Evolutionary conservation across 768 basidiomycete genomes (phyloP), one percentile per base, ranked within the genome.

Genomic region (Lactarius hatsudake): DNA sequence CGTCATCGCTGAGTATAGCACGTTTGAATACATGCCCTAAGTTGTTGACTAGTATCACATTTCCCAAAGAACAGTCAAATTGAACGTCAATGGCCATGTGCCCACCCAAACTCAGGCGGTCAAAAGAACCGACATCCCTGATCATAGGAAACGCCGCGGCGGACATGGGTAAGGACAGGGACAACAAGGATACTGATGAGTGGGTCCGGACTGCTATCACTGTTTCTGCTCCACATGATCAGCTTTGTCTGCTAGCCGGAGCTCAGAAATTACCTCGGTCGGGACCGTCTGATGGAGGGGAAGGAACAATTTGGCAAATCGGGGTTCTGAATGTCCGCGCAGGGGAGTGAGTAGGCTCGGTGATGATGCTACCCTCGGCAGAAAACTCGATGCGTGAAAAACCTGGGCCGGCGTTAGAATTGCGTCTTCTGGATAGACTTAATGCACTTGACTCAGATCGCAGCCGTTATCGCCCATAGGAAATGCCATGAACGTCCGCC

Each of bases 391-490:
- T 77, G 1, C 74, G 77, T 1, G 85, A 86, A 8, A 88, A 72
- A 71, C 86, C 89, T 90, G 67, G 2, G 32, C 28, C 23, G 45
- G 36, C n/a, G 58, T 36, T 61, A 38, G 28, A 7, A 38, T 4
- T 28, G 34, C 40, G n/a, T 28, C 40, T 23, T 40, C 17, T 15
- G 32, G 42, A 51, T 34, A 40, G 17, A 34, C 60, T 18, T 32
- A 17, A n/a, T n/a, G 12, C 54, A 55, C 74, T 85, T 72, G 70
- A 91, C 91, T 90, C 38, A 93, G 80, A 64, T 88, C 82, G 60
- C 78, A 73, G 42, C 81, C 79, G 17, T 80, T 77, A 71, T 87
- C 83, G 2, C 90, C 90, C 80, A 83, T 85, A 1, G 90, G 86
- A 77, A 90, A 92, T 1, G 79, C 80, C 54, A 85, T 72, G 62